These are phyloP conservation scores for Cryphonectria naterciae DNA, from an alignment of 2,329 filamentous ascomycete species.

Conservation along the genomic window DNA sequence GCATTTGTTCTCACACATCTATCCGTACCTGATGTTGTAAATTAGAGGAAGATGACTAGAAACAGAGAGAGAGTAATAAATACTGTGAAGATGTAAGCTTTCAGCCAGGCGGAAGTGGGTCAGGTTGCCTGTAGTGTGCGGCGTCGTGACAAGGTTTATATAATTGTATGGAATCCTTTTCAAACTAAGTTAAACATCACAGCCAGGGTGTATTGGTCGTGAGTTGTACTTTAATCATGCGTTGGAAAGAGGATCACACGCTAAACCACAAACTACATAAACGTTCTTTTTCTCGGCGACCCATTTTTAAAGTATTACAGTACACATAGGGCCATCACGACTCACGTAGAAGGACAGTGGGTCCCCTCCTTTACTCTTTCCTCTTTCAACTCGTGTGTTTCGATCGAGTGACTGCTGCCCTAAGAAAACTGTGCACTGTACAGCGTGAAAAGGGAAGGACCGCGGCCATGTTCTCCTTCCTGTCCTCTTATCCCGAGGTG, in stretches of 20 bases:
- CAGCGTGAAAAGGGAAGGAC: neutral
- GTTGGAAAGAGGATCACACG: neutral
- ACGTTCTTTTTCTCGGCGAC: neutral
- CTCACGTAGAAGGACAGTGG: neutral
- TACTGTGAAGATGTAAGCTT: too few species aligned
- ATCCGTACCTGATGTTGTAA: too few species aligned
- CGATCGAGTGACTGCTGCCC: neutral
- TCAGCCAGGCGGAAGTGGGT: too few species aligned
- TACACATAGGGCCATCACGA: neutral
- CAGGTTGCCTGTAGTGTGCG: too few species aligned
- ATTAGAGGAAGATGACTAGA: too few species aligned
- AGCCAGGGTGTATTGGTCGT: neutral
- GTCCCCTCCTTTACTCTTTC: neutral
- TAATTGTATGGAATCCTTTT: too few species aligned
- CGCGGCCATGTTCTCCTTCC: constrained; percentile 3
- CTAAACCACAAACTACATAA: neutral
- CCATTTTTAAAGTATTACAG: too few species aligned
- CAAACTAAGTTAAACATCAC: too few species aligned
- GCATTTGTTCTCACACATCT: too few species aligned
- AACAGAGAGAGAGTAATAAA: too few species aligned
- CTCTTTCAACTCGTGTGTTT: neutral
- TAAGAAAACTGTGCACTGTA: neutral
- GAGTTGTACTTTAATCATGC: neutral
- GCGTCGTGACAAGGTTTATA: too few species aligned
- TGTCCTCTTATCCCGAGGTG: constrained; percentile 3